These are phyloP conservation scores for Cenococcum geophilum DNA, from an alignment of 495 filamentous ascomycete species.

Conservation along the genomic window DNA sequence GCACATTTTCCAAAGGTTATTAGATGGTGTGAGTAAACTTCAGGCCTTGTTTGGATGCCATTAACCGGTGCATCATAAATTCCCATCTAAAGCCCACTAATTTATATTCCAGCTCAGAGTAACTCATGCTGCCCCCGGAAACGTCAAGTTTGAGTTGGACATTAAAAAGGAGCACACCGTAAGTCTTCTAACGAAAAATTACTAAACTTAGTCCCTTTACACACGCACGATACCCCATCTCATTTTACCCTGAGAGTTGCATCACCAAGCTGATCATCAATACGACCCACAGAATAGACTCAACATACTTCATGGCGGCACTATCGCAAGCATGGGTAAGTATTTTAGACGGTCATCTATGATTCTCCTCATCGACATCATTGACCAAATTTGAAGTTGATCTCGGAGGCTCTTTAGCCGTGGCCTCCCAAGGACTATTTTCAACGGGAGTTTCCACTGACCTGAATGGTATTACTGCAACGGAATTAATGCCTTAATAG, in stretches of 20 bases:
- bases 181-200: slow-evolving; percentile 9
- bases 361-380: not conserved
- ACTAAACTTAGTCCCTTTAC: slow-evolving; percentile 17
- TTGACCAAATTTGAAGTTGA: slow-evolving; percentile 53
- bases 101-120: slow-evolving; percentile 58
- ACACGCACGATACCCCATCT: slow-evolving; percentile 25
- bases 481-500: not conserved
- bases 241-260: not conserved
- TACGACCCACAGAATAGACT: slow-evolving; percentile 64
- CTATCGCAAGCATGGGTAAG: slow-evolving; percentile 83
- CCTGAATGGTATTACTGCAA: slow-evolving; percentile 59
- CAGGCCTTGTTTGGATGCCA: not conserved
- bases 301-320: slow-evolving; percentile 86
- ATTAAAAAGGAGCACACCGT: slow-evolving; percentile 88
- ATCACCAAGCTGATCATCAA: not conserved
- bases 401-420: slow-evolving; percentile 85
- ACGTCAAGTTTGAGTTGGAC: slow-evolving; percentile 80
- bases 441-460: slow-evolving; percentile 92
- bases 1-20: not conserved
- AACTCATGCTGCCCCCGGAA: slow-evolving; percentile 66
- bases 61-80: not conserved
- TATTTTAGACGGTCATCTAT: too few relatives aligned
- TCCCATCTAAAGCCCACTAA: slow-evolving; percentile 9
- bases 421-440: slow-evolving; percentile 82
- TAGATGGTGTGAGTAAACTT: slow-evolving; percentile 1